Percentiles rank a stretch among this genome's conserved stretches.
These are phyloP conservation scores for Triticum urartu DNA, from an alignment of 176 grass and related monocot genomes.

Conservation along the genomic window DNA sequence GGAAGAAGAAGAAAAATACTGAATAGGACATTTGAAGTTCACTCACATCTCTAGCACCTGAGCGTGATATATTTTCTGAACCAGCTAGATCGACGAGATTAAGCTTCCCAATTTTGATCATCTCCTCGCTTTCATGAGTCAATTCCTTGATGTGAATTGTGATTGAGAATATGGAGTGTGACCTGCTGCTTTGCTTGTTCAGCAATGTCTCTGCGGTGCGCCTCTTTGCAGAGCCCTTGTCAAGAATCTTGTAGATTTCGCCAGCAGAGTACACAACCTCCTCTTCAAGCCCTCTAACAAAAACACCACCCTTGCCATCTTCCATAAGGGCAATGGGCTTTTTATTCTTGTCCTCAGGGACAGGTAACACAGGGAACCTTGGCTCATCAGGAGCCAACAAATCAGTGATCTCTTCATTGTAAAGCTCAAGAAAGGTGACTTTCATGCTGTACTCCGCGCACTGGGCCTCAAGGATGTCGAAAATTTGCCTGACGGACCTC, in stretches of 20 bases:
- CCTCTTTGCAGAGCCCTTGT: conserved; percentile 95
- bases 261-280: conserved; percentile 88
- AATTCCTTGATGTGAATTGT: conserved; percentile 99
- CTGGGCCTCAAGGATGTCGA: conserved; percentile 86
- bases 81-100: conserved; percentile 99
- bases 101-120: conserved; percentile 99
- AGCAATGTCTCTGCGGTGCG: conserved; percentile 96
- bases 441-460: conserved; percentile 99
- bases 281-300: conserved; percentile 98
- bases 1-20: neutral
- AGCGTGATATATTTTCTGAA: conserved; percentile 98
- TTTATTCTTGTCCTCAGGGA: conserved; percentile 85
- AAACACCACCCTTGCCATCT: conserved; percentile 95
- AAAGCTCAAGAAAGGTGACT: conserved; percentile 97
- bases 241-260: conserved; percentile 99
- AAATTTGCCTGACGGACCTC: conserved; percentile 85
- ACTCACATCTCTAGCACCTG: conserved; percentile 99
- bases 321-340: conserved; percentile 99
- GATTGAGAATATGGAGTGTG: conserved; percentile 98
- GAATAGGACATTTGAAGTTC: conserved; percentile 7
- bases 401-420: conserved; percentile 98
- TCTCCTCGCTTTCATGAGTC: conserved; percentile 94
- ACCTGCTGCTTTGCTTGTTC: conserved; percentile 99
- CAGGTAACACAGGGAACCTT: conserved; percentile 72
- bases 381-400: conserved; percentile 81